Base-by-base conservation (phyloP, 805 yeast species). In the Metschnikowia shivogae region DNA sequence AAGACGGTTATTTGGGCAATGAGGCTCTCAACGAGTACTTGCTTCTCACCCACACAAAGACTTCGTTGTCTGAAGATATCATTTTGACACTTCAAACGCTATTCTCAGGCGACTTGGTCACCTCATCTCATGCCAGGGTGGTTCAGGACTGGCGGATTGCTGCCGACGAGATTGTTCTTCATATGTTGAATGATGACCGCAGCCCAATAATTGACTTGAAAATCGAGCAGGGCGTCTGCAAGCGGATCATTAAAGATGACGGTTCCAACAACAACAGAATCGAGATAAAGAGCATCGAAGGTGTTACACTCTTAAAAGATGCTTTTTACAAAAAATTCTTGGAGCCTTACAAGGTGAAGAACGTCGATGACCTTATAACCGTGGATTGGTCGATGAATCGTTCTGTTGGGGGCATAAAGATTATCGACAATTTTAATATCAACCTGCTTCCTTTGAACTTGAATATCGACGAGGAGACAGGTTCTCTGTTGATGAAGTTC, bases 1-100 rank as follows among this genome's bases (percentile, higher is more conserved):
- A 77, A 20, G 36, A 42, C 48, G 65, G 64, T 3, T 58, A 74
- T 4, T 60, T 82, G 34, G 74, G 74, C 44, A 82, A 80, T 47
- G 75, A 72, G 32, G 74, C 72, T 11, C 61, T 68, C 42, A 69
- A 70, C 41, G 76, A 78, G 43, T 61, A 72, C 46, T 58, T 68
- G n/a, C 56, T 66, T 33, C 62, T 73, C 62, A 46, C 60, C 45
- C 36, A 53, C 13, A 65, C 65, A 34, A 54, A 49, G 67, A 72
- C 50, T 53, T 69, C 56, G 45, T 56, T 72, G 11, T 42, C 51
- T 26, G 59, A 61, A 11, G 74, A 70, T 34, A 59, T 71, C 1
- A 64, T 59, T 38, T 50, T 71, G 17, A 53, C 69, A 53, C 60
- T 70, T 55, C 64, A 63, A 36, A 62, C 73, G 0, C 57, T 71